A percentile compares a stretch with the other conserved stretches of the same genome.
These are phyloP conservation scores for Coffea canephora DNA, from an alignment of 257 asterid species.

Conservation along the genomic window DNA sequence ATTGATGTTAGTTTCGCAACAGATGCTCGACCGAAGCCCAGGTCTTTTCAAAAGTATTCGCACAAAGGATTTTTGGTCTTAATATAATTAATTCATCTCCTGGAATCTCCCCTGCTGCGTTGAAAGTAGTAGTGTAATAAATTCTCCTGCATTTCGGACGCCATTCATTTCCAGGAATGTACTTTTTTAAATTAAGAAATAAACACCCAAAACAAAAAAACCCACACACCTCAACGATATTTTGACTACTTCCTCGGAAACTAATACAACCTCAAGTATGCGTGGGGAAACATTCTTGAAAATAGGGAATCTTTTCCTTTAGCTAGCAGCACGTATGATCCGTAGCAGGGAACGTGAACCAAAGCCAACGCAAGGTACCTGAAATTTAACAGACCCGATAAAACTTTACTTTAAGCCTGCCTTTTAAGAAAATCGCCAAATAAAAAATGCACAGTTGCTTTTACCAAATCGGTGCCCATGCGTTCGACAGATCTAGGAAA, in stretches of 20 bases:
- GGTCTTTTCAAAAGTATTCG: too few species aligned
- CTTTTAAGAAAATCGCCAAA: neutral
- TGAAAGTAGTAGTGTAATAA: too few species aligned
- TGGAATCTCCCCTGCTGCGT: neutral
- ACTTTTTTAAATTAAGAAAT: too few species aligned
- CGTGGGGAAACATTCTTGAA: slow-evolving; percentile 47
- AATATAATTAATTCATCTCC: neutral
- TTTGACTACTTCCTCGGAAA: neutral
- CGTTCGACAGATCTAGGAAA: slow-evolving; percentile 75
- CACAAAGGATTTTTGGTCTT: too few species aligned
- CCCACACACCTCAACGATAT: neutral
- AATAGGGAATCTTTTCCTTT: slow-evolving; percentile 47
- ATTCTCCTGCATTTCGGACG: too few species aligned
- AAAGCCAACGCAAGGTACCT: slow-evolving; percentile 74
- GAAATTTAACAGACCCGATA: slow-evolving; percentile 10
- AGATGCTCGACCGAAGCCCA: neutral
- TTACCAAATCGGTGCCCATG: slow-evolving; percentile 86
- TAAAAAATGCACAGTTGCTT: neutral
- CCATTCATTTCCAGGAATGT: too few species aligned
- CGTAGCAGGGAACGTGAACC: slow-evolving; percentile 77
- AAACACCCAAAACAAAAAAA: neutral
- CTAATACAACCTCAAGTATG: slow-evolving; percentile 54
- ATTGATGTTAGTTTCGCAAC: neutral
- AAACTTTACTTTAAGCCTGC: neutral
- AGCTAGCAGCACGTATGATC: slow-evolving; percentile 51